These are phyloP conservation scores for Ustilago bromivora DNA, from an alignment of 1,284 basidiomycete species.

Conservation along the genomic window DNA sequence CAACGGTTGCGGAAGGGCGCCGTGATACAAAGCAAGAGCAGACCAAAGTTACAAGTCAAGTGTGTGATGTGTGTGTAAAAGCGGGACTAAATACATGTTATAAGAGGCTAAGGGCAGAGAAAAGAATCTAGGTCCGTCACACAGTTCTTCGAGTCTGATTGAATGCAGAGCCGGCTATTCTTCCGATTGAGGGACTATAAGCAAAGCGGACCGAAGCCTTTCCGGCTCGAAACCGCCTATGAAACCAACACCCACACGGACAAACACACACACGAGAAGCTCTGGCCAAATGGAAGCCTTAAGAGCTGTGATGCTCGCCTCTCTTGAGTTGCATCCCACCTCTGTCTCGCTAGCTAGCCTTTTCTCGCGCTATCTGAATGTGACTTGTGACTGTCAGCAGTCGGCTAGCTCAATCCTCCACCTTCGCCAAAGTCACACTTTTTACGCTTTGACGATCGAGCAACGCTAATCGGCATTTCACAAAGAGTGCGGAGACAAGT, in stretches of 20 bases:
- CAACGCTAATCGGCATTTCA: not conserved
- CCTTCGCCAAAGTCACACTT: slow-evolving; percentile 15
- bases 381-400: not conserved
- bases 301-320: slow-evolving; percentile 8
- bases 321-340: not conserved
- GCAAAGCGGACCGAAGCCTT: slow-evolving; percentile 2
- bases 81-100: no score
- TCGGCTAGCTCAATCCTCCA: slow-evolving; percentile 1
- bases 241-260: slow-evolving; percentile 1
- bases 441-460: slow-evolving; percentile 4
- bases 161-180: slow-evolving; percentile 15
- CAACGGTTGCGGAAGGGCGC: not conserved
- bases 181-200: slow-evolving; percentile 9
- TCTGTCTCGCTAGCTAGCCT: not conserved
- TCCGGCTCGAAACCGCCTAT: not conserved
- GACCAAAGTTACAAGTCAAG: no score
- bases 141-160: not conserved
- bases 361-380: not conserved
- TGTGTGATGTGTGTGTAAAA: no score
- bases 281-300: not conserved
- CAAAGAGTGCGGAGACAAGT: not conserved
- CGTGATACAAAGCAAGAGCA: not conserved
- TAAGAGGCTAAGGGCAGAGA: not conserved
- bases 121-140: not conserved
- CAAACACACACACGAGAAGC: not conserved